Percentiles rank a stretch among this genome's conserved stretches.
These are phyloP conservation scores for Monosporascus sp. DNA, from an alignment of 2,329 filamentous ascomycete genomes.

Conservation along the genomic window DNA sequence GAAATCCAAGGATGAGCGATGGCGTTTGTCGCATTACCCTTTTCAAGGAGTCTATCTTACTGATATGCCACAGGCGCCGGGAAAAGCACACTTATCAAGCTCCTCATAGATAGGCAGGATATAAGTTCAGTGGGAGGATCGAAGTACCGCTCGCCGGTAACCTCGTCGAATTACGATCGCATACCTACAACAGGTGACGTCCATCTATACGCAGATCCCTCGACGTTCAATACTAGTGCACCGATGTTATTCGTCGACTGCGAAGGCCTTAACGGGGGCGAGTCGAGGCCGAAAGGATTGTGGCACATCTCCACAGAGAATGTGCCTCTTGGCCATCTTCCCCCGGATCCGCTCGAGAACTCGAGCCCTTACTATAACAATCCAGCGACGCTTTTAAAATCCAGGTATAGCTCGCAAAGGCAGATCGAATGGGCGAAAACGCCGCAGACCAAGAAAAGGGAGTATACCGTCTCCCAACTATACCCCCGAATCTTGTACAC, in stretches of 20 bases:
- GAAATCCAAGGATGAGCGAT: neutral
- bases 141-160: constrained; percentile 37
- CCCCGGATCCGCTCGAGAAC: neutral
- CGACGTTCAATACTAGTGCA: constrained; percentile 29
- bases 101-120: constrained; percentile 37
- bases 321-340: neutral
- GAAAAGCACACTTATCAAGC: constrained; percentile 45
- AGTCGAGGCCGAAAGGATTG: constrained; percentile 29
- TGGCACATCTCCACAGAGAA: constrained; percentile 8
- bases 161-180: constrained; percentile 35
- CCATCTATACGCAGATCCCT: constrained; percentile 47
- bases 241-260: constrained; percentile 48
- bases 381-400: neutral
- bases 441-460: constrained; percentile 27
- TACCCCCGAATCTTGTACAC: constrained; percentile 42
- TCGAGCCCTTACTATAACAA: neutral
- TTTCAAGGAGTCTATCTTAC: neutral
- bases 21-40: neutral
- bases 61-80: constrained; percentile 32
- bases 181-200: constrained; percentile 46
- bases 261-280: constrained; percentile 47
- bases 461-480: constrained; percentile 34
- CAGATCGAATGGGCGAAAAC: constrained; percentile 31
- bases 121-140: constrained; percentile 20
- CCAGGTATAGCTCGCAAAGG: constrained; percentile 14